Conservation (phyloP, 176 grass and related monocot genomes). For the Carex littledalei region DNA sequence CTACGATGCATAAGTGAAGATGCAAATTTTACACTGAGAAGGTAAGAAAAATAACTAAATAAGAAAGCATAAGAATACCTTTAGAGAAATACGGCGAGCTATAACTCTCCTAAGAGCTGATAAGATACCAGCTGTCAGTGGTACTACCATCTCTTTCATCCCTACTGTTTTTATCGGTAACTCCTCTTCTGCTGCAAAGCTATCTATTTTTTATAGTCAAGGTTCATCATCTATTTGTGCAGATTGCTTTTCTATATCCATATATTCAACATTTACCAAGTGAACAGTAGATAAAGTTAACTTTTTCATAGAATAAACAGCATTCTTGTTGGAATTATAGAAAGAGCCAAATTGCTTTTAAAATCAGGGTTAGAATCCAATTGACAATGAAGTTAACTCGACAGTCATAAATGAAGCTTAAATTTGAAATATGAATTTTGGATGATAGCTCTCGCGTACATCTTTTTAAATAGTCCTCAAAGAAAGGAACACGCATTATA, state of each 20-base stretch:
- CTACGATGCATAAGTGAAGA: neutral
- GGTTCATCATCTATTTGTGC: neutral
- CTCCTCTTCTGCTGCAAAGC: slow-evolving; percentile 58
- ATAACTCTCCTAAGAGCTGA: slow-evolving; percentile 92
- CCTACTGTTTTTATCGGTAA: slow-evolving; percentile 33
- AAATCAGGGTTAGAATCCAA: neutral
- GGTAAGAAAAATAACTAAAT: slow-evolving; percentile 20
- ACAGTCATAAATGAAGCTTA: neutral
- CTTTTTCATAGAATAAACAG: neutral
- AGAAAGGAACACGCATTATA: neutral
- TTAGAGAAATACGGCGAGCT: slow-evolving; percentile 87
- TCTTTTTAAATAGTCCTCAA: neutral
- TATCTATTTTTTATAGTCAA: slow-evolving; percentile 73
- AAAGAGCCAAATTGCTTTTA: neutral
- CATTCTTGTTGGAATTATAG: neutral
- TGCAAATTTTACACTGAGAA: slow-evolving; percentile 18
- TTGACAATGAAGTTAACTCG: neutral
- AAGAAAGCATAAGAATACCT: slow-evolving; percentile 42
- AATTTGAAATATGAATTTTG: neutral
- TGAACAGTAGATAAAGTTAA: neutral
- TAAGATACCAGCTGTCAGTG: slow-evolving; percentile 83
- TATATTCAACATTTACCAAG: neutral
- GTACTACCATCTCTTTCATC: slow-evolving; percentile 78
- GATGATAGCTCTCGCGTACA: neutral
- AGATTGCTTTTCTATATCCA: neutral